Conservation (phyloP, 2,329 filamentous ascomycete species). For the Stachybotrys chlorohalonatus region DNA sequence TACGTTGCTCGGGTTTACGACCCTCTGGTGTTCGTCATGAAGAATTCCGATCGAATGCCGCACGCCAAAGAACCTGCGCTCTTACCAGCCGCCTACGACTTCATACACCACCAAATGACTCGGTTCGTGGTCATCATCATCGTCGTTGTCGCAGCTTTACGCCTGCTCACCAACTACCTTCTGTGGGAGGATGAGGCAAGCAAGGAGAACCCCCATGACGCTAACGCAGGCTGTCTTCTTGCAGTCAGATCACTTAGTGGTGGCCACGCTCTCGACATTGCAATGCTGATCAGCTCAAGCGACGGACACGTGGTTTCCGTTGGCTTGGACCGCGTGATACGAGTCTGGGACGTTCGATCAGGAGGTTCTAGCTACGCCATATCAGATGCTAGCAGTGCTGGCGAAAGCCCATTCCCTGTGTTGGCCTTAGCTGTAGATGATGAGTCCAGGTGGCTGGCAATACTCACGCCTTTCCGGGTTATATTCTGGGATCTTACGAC, state of each 20-base stretch:
- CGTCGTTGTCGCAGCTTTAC: constrained; percentile 54
- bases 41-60: constrained; percentile 57
- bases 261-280: constrained; percentile 62
- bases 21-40: constrained; percentile 63
- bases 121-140: constrained; percentile 56
- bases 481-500: constrained; percentile 55
- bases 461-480: constrained; percentile 51
- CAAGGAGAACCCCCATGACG: constrained; percentile 34
- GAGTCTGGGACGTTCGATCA: constrained; percentile 54
- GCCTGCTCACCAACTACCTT: constrained; percentile 65
- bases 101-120: constrained; percentile 48
- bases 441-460: constrained; percentile 54
- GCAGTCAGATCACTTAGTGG: constrained; percentile 50
- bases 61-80: constrained; percentile 28
- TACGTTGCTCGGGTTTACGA: constrained; percentile 69
- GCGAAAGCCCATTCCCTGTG: constrained; percentile 46
- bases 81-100: constrained; percentile 48
- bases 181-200: constrained; percentile 54
- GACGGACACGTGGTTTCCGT: constrained; percentile 60
- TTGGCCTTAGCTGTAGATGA: constrained; percentile 57
- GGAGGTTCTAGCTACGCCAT: constrained; percentile 31
- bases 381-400: constrained; percentile 27
- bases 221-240: constrained; percentile 39
- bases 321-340: constrained; percentile 60
- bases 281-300: constrained; percentile 51